phyloP scores from a whole-genome alignment of 805 yeast genomes.

The Candida maesae region DNA sequence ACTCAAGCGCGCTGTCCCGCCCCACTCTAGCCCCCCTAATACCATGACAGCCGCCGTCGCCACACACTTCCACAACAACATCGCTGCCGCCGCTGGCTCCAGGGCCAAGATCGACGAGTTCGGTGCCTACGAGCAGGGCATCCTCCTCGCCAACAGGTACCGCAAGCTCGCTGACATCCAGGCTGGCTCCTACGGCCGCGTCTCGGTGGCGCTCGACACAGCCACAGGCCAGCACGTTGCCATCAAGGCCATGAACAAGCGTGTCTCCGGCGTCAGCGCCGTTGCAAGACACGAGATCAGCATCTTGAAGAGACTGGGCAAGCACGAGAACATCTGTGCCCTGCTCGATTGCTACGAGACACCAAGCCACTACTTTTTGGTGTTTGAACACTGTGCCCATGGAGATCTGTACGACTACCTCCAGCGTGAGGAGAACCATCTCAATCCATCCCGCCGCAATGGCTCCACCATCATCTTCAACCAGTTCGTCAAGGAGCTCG shows the following conservation, averaged over 20 bases:
- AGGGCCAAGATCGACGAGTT: slow-evolving; percentile 34
- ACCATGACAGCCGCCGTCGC: neutral
- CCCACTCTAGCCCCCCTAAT: neutral
- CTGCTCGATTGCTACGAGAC: slow-evolving; percentile 57
- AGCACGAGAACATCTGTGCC: slow-evolving; percentile 53
- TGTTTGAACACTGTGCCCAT: slow-evolving; percentile 60
- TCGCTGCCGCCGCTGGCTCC: slow-evolving; percentile 10
- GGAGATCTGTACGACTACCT: slow-evolving; percentile 65
- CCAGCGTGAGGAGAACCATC: slow-evolving; percentile 23
- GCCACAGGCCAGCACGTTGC: slow-evolving; percentile 39
- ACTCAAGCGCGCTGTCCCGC: neutral
- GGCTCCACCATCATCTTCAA: slow-evolving; percentile 28
- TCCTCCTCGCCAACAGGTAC: slow-evolving; percentile 38
- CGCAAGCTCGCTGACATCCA: slow-evolving; percentile 35
- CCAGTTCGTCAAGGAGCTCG: slow-evolving; percentile 44
- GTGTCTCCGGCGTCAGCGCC: slow-evolving; percentile 34
- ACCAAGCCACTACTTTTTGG: slow-evolving; percentile 46
- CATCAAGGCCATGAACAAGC: slow-evolving; percentile 49
- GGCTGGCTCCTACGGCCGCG: slow-evolving; percentile 58
- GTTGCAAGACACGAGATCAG: slow-evolving; percentile 55
- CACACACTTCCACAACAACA: neutral
- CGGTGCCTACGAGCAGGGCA: slow-evolving; percentile 37
- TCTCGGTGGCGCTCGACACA: slow-evolving; percentile 46
- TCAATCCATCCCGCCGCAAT: slow-evolving; percentile 15
- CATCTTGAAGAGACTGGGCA: slow-evolving; percentile 29